Conservation (phyloP, 768 basidiomycete species). For the Clavulina sp. region DNA sequence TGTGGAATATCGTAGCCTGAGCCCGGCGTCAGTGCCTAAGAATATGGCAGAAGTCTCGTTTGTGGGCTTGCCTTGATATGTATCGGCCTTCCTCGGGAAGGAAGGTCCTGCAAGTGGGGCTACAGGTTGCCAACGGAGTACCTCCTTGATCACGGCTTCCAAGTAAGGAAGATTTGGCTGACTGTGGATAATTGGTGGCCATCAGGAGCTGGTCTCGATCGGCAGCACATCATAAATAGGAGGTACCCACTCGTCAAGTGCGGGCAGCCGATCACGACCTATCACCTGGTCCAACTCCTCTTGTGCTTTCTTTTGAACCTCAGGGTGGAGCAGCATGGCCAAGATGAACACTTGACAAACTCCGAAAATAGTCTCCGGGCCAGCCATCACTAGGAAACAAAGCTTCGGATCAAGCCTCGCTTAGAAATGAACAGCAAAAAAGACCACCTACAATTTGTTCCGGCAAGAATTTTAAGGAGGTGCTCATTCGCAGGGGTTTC, state of each 20-base stretch:
- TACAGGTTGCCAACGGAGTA: conserved; percentile 11
- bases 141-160: conserved; percentile 11
- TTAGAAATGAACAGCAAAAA: no score
- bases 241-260: conserved; percentile 8
- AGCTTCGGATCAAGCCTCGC: no score
- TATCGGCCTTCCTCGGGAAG: background rate
- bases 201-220: background rate
- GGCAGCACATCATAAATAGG: background rate
- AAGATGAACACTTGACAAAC: no score
- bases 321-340: conserved; percentile 21
- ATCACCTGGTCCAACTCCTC: conserved; percentile 22
- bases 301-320: conserved; percentile 22
- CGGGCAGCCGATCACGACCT: conserved; percentile 16
- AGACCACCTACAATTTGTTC: no score
- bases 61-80: background rate
- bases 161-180: conserved; percentile 11
- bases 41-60: background rate
- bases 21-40: background rate
- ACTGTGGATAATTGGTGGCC: background rate
- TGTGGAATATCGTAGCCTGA: background rate
- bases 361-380: no score
- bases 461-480: no score
- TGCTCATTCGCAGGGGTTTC: no score
- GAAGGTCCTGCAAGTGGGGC: background rate
- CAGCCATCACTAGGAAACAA: no score